Base-by-base conservation (phyloP, 2,329 filamentous ascomycete species). In the Raffaelea ambrosiae region DNA sequence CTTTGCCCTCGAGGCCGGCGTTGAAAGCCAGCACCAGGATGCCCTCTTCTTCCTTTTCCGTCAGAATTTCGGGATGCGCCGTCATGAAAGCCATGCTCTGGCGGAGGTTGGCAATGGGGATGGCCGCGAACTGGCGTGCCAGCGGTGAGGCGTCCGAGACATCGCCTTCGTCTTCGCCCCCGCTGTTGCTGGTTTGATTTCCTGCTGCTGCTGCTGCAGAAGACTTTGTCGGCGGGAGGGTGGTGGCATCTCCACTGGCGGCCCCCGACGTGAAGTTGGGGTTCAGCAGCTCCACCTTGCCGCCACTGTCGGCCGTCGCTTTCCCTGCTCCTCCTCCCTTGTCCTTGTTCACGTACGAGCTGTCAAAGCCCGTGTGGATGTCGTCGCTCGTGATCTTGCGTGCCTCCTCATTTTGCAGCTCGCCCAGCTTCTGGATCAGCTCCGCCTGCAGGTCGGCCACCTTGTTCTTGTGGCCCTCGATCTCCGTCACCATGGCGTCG, bases 301-400 rank as follows among this genome's bases (percentile, higher is more conserved):
- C 63, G 52, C 73, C 47, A 65, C 69, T 71, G 60, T 72, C 72
- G 35, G 56, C 57, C 5, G 60, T 54, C 10, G 54, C 55, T 47
- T 58, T 48, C 4, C 53, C 48, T 8, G 51, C 58, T 46, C 68
- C 66, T 21, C 16, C n/a, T 7, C 40, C 22, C 21, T 22, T 35
- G 8, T 72, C 63, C 64, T 88, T 91, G 58, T 79, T 73, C 47
- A 98, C 81, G 55, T 85, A 78, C 2, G 90, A 94, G 63, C 81
- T 91, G 66, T 94, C 83, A 63, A 98, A 98, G 5, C 93, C 93
- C 2, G 84, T 89, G 59, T 90, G 86, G 57, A 95, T 81, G 55
- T 80, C 77, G 55, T 95, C 90, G 61, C 90, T 97, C 11, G 93
- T 98, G 54, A 98, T 98, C 70, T 97, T 96, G 62, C 77, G 80